Percentiles rank a stretch among this genome's conserved stretches.
These are phyloP conservation scores for Yamadazyma endophytica DNA, from an alignment of 805 yeast genomes.

Conservation along the genomic window DNA sequence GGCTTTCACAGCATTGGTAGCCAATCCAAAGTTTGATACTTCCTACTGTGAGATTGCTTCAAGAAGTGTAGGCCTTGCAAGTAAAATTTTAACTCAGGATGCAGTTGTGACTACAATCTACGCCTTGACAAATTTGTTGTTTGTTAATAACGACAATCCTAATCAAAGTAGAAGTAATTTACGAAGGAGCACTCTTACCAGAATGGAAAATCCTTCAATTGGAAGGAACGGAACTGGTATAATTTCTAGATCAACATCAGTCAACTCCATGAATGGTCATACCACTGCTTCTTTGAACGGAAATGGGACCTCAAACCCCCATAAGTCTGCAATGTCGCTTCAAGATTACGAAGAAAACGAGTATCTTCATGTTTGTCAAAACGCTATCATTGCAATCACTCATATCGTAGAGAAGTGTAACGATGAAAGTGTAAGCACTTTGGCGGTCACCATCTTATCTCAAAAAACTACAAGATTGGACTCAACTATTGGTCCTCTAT, in stretches of 20 bases:
- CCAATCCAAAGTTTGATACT: slow-evolving; percentile 47
- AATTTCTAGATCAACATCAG: slow-evolving; percentile 4
- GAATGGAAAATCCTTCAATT: slow-evolving; percentile 14
- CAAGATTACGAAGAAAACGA: slow-evolving; percentile 26
- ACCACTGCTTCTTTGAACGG: slow-evolving; percentile 9
- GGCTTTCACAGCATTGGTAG: slow-evolving; percentile 49
- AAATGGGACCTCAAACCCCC: slow-evolving; percentile 1
- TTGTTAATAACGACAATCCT: slow-evolving; percentile 44
- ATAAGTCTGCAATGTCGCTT: not conserved
- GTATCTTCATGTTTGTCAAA: slow-evolving; percentile 45
- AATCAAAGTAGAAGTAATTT: slow-evolving; percentile 16
- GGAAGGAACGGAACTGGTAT: slow-evolving; percentile 9
- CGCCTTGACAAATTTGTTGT: slow-evolving; percentile 70
- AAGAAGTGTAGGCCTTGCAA: slow-evolving; percentile 57
- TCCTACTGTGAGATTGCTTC: slow-evolving; percentile 51
- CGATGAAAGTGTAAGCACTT: slow-evolving; percentile 68
- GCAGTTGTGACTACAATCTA: slow-evolving; percentile 80
- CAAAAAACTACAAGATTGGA: slow-evolving; percentile 61
- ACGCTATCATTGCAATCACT: slow-evolving; percentile 65
- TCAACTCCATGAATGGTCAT: slow-evolving; percentile 2
- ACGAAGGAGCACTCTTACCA: slow-evolving; percentile 25
- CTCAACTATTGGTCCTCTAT: slow-evolving; percentile 48
- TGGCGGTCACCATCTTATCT: slow-evolving; percentile 76
- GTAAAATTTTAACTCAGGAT: slow-evolving; percentile 71
- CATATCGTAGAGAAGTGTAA: slow-evolving; percentile 62